Evolutionary conservation across 345 rosid species (phyloP), one percentile per base, ranked within the genome.

Genomic region (Arabidopsis arenosa): DNA sequence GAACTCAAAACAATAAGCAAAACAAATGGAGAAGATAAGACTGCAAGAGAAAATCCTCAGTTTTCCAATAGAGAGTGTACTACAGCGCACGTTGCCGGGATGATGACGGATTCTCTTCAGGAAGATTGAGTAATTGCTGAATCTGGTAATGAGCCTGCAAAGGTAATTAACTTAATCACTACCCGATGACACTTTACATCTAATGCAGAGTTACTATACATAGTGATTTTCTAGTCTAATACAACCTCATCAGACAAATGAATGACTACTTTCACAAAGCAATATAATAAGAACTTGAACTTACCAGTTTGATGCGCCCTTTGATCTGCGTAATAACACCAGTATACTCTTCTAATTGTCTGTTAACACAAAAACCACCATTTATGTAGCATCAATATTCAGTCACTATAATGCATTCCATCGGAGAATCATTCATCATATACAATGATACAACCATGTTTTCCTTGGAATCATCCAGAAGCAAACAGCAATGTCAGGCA

Each of bases 241-340:
- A 35, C 39, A 28, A 72, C 39, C 47, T 18, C 32, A 55, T 10
- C 9, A 41, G 32, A 39, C 26, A 62, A 39, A 6, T 36, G 35
- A 39, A 1, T 28, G 32, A 58, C 28, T 17, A 61, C 17, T 55
- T 14, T 8, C 43, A 35, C 30, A 43, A 55, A 55, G 57, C 17
- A 39, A 63, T 18, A 18, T 18, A 21, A 37, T 3, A 41, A 63
- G 10, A 13, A 54, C 53, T 48, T 48, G 3, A 45, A 65, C 83
- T 68, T 83, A 94, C 93, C 85, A 84, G 48, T 80, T 94, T 90
- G 75, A 94, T 94, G 64, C 88, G 92, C 7, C 89, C 93, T 83
- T 90, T 92, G 56, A 92, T 92, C 66, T 87, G 81, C 7, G 93
- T 88, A 30, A 92, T 85, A 61, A 84, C 67, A 17, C 51, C 63